phyloP scores from a whole-genome alignment of 306 rosid genomes.

The Glycyrrhiza uralensis region DNA sequence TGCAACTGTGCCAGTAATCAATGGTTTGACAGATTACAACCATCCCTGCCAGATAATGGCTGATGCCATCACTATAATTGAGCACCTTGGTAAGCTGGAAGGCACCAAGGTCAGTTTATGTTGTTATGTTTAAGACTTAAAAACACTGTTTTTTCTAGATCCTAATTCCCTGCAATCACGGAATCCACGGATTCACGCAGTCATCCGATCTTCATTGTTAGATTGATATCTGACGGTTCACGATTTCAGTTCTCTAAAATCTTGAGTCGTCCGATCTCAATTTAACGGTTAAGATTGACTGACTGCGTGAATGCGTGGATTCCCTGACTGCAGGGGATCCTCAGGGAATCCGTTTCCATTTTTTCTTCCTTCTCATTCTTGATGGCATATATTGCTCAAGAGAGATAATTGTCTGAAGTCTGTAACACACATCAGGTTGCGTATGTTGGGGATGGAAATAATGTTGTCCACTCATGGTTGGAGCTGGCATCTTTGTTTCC shows the following conservation, averaged over 20 bases:
- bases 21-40: conserved; percentile 96
- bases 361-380: not conserved
- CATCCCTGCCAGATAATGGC: conserved; percentile 98
- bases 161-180: no score
- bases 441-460: conserved; percentile 92
- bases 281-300: no score
- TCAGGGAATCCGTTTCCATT: no score
- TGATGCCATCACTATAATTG: conserved; percentile 92
- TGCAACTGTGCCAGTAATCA: conserved; percentile 80
- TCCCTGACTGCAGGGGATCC: no score
- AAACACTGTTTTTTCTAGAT: no score
- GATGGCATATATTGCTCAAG: conserved; percentile 7
- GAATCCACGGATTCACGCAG: no score
- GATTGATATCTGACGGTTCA: no score
- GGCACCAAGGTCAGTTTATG: conserved; percentile 69
- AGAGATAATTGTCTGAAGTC: conserved; percentile 11
- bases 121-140: conserved; percentile 14
- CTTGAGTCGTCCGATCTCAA: no score
- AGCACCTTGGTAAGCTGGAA: conserved; percentile 70
- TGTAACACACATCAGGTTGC: conserved; percentile 50
- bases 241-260: no score
- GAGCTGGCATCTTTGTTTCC: conserved; percentile 71
- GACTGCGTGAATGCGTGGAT: no score
- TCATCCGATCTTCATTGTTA: no score
- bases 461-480: conserved; percentile 89